phyloP scores from a whole-genome alignment of 371 early-diverging fungal genomes.

The Rhizopus delemar region DNA sequence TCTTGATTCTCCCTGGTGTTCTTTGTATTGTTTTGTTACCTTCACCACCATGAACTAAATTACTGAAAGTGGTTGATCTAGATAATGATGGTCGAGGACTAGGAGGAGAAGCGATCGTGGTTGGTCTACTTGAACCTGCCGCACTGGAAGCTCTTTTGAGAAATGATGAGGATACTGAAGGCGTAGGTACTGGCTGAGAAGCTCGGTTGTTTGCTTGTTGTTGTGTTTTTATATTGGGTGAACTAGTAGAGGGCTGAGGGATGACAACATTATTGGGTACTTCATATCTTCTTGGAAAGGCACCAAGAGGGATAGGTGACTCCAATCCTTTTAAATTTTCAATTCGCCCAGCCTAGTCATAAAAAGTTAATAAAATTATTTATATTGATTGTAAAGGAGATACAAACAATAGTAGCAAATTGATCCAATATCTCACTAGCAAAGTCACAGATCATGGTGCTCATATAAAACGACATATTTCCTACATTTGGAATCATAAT shows the following conservation, averaged over 20 bases:
- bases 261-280: conserved; percentile 13
- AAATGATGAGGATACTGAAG: conserved; percentile 21
- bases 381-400: background rate
- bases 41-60: conserved; percentile 14
- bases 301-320: conserved; percentile 34
- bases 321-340: conserved; percentile 39
- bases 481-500: conserved; percentile 84
- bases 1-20: conserved; percentile 74
- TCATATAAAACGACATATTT: conserved; percentile 74
- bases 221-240: conserved; percentile 10
- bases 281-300: conserved; percentile 12
- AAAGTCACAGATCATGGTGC: conserved; percentile 75
- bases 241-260: conserved; percentile 17
- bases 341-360: conserved; percentile 35
- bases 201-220: background rate
- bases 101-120: conserved; percentile 13
- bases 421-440: conserved; percentile 67
- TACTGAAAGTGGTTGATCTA: conserved; percentile 20
- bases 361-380: background rate
- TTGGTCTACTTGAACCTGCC: conserved; percentile 4
- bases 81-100: conserved; percentile 26
- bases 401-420: conserved; percentile 40
- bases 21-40: conserved; percentile 41
- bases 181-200: conserved; percentile 13
- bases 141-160: conserved; percentile 27